Base-by-base conservation (phyloP, 305 asterid species). In the Fraxinus platypoda region DNA sequence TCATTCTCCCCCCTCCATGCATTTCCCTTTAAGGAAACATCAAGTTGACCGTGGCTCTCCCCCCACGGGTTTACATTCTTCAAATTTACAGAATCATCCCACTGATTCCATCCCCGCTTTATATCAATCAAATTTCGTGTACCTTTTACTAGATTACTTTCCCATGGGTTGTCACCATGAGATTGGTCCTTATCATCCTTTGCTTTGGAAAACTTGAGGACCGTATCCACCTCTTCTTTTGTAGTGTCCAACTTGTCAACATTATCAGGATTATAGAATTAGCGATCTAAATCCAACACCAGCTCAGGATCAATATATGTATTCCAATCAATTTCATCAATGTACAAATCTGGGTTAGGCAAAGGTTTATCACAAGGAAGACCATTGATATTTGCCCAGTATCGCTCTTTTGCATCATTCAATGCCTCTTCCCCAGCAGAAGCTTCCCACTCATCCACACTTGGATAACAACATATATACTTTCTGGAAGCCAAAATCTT, bases 381-480 rank as follows among this genome's bases (percentile, higher is more conserved):
- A 82, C 91, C 90, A 83, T 87, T 88, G 85, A 87, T 87, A 88
- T 38, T 83, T 73, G 92, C 93, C 97, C 95, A 92, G 83, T 81
- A 96, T 78, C 94, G 88, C 64, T 79, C 84, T 87, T 94, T 96
- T 57, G 99, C 96, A 59, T 87, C 68, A 73, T 85, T 85, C 46
- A 94, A 85, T 71, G 98, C 97, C 83, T 94, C 94, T 84, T 91
- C 84, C 85, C 92, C 91, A 71, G 94, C 95, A 84, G 95, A 93
- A 74, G 87, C 98, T 81, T 94, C 93, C 99, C 99, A 96, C 76
- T 88, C 78, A 4, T 83, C 86, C 85, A 96, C 94, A 80, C 74
- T 90, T 26, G 93, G 98, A 77, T 94, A 81, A 83, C 94, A 88
- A 87, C 76, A 73, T 77, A 94, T 89, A 43, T 89, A 94, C 86